Base-by-base conservation (phyloP, 805 yeast genomes). In the Cyberlindnera nakhonratchasimensis region DNA sequence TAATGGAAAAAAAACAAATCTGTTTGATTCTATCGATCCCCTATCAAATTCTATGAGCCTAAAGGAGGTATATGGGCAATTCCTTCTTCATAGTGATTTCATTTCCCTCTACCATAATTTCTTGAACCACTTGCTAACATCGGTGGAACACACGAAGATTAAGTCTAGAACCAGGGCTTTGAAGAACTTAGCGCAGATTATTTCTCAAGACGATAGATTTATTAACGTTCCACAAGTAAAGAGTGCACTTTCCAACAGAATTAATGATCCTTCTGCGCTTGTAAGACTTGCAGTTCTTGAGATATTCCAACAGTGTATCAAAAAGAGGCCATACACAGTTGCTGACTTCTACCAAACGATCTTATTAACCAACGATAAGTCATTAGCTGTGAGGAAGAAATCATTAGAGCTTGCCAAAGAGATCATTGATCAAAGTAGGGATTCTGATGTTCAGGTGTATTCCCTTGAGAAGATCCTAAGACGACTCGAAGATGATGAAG, bases 201-300 rank as follows among this genome's bases (percentile, higher is more conserved):
- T 83, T 4, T 68, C 69, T 7, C 68, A 68, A 22, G 83, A 84
- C 37, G 71, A 79, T 1, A 44, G 64, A 0, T 63, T 87, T 18
- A 59, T 86, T 33, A 57, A 68, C 1, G 63, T 73, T 2, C 71
- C 79, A 1, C 63, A 64, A 9, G 72, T 87, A 6, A 79, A 72
- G 48, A 62, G 62, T 2, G 69, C 84, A 0, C 66, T 88, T 3
- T 64, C 77, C 1, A 65, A 60, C 9, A 64, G 79, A 34, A 62
- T 88, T 29, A 61, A 56, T 5, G 91, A 84, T 47, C 55, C 72
- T 0, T 84, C 88, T 2, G 79, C 95, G 0, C 72, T 81, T 29
- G 91, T 87, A 0, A 71, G 88, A 44, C 89, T 83, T 52, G 86
- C 95, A 0, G 82, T 82, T 2, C 64, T 88, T 22, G 93, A 86